phyloP scores from a whole-genome alignment of 257 asterid genomes.

The Penstemon newberryi region DNA sequence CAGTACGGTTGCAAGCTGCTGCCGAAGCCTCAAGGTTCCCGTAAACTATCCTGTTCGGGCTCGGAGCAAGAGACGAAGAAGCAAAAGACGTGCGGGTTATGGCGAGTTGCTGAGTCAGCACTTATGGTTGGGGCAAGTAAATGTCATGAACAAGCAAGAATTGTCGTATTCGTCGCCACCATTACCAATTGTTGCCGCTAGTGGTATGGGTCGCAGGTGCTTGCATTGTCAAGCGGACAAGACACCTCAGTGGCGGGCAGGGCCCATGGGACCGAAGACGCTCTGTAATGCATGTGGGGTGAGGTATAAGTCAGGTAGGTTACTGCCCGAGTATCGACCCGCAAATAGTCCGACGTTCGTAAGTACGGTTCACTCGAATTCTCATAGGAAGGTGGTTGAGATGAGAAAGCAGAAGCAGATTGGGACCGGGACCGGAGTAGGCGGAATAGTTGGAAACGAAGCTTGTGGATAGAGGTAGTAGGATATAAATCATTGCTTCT shows the following conservation, averaged over 20 bases:
- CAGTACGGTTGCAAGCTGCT: conserved; percentile 45
- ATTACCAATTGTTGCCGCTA: neutral
- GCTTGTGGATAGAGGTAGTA: neutral
- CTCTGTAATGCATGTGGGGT: conserved; percentile 92
- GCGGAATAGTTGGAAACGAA: too few species aligned
- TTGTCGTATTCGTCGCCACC: conserved; percentile 17
- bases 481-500: neutral
- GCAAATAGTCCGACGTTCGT: conserved; percentile 78
- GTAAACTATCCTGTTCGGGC: conserved; percentile 50
- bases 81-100: conserved; percentile 20
- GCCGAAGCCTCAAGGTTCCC: conserved; percentile 56
- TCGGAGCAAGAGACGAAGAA: conserved; percentile 52
- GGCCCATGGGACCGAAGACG: conserved; percentile 81
- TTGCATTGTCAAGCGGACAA: conserved; percentile 73
- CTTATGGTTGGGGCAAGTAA: too few species aligned
- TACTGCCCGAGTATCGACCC: conserved; percentile 85
- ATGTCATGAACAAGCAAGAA: too few species aligned
- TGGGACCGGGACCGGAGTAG: neutral
- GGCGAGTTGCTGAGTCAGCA: conserved; percentile 26
- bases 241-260: conserved; percentile 92
- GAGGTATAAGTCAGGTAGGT: conserved; percentile 77
- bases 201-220: conserved; percentile 68
- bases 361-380: conserved; percentile 60
- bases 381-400: conserved; percentile 80
- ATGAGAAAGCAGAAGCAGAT: conserved; percentile 66